Evolutionary conservation across 2,329 filamentous ascomycete genomes (phyloP).

Genomic region (Neurospora sp.): DNA sequence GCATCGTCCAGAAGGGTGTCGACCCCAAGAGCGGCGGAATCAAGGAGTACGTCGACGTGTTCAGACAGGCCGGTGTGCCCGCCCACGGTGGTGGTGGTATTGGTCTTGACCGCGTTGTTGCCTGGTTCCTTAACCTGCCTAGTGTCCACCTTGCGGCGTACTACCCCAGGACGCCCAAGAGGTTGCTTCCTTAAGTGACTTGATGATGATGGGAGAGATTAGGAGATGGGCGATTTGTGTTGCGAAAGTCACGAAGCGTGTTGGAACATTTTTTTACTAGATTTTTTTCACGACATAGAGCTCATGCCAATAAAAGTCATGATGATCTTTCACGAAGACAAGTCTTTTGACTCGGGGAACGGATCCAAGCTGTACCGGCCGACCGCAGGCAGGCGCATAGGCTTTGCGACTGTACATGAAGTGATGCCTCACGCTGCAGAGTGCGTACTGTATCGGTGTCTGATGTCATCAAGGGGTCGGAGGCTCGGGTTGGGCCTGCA

Average conservation of each 20-base stretch:
- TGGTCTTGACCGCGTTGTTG: conserved; percentile 77
- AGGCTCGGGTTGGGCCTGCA: not conserved
- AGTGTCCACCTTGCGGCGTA: conserved; percentile 49
- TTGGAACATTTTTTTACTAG: not conserved
- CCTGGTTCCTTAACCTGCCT: conserved; percentile 50
- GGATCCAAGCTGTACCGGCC: not conserved
- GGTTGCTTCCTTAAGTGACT: conserved; percentile 36
- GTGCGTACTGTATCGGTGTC: not conserved
- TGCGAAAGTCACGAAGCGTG: not conserved
- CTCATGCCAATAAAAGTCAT: not conserved
- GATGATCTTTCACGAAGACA: not conserved
- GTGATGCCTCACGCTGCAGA: not conserved
- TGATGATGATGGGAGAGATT: not conserved
- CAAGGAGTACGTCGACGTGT: conserved; percentile 82
- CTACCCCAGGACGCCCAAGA: conserved; percentile 52
- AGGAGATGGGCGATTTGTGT: not conserved
- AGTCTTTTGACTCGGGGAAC: not conserved
- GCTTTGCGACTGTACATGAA: not conserved
- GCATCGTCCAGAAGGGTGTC: conserved; percentile 70
- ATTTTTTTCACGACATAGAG: not conserved
- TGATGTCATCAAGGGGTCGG: not conserved
- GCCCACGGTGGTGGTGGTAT: conserved; percentile 86
- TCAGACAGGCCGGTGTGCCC: conserved; percentile 72
- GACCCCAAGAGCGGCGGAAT: conserved; percentile 67
- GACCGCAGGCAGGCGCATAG: not conserved